A percentile compares a stretch with the other conserved stretches of the same genome.
phyloP scores from a whole-genome alignment of 306 rosid species.

The Inga laurina region DNA sequence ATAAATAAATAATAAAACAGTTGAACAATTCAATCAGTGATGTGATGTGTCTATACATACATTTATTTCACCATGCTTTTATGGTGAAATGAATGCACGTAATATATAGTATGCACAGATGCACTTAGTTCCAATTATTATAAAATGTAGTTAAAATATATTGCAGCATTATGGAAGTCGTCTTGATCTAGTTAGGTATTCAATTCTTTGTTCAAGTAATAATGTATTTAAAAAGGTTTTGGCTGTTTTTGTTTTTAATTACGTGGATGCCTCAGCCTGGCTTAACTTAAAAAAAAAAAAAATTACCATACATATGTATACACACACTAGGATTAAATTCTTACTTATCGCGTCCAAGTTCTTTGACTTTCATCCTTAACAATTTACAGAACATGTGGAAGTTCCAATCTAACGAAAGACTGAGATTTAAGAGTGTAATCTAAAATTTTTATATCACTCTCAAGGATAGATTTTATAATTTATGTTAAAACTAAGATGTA shows the following conservation, averaged over 20 bases:
- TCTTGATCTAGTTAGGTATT: too few species aligned
- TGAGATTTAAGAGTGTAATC: not conserved
- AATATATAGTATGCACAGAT: too few species aligned
- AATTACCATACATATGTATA: too few species aligned
- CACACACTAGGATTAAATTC: too few species aligned
- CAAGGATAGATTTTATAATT: not conserved
- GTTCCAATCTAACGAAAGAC: not conserved
- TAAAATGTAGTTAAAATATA: too few species aligned
- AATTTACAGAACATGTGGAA: not conserved
- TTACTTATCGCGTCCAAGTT: not conserved
- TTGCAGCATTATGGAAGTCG: too few species aligned
- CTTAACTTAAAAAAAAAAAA: too few species aligned
- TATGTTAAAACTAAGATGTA: not conserved
- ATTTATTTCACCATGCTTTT: not conserved
- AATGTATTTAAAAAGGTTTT: too few species aligned
- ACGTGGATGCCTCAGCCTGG: too few species aligned
- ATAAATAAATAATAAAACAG: not conserved
- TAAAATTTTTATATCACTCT: not conserved
- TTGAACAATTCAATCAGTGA: not conserved
- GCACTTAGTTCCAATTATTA: too few species aligned
- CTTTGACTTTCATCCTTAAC: not conserved
- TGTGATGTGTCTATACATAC: not conserved
- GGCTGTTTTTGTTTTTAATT: too few species aligned
- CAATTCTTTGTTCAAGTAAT: too few species aligned
- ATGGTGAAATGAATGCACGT: not conserved